Base-by-base conservation (phyloP, 139 green algal genomes). In the Chlamydomonas sphaeroides region DNA sequence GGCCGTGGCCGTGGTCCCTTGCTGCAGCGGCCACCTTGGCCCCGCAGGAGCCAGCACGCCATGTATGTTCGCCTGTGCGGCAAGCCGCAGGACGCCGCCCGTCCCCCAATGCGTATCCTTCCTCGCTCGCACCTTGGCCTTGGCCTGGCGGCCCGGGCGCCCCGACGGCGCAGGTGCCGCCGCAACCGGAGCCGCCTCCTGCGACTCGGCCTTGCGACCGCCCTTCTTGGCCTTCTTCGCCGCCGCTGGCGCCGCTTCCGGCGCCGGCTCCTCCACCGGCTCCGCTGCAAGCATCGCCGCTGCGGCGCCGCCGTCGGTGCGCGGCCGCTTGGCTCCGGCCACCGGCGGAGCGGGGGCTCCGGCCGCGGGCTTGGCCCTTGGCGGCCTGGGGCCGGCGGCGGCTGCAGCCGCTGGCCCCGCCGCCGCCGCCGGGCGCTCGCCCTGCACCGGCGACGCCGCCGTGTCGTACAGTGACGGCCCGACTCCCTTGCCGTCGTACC, bases 91-190 rank as follows among this genome's bases (percentile, higher is more conserved):
- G 5, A 67, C 7, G 61, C 25, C 15, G 14, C 33, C 26, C 3
- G 5, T 17, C 33, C 38, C 62, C 30, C 62, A 41, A 41, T 38
- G 25, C 17, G 21, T 21, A 17, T 25, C 38, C n/a, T 21, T 5
- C 14, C 62, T 32, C 62, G n/a, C 28, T 6, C 68, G 0, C 49
- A 82, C 75, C 75, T 82, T 82, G 30, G 63, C 75, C 26, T 82
- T 82, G n/a, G 75, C 75, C 23, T 65, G 75, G 3, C 75, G 32
- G 26, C 51, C 26, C 3, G 75, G 75, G 1, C 59, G 62, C 5
- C 32, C 62, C 2, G 1, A 0, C 11, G 41, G 33, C 2, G 30
- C 30, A 18, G 56, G 26, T n/a, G 73, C 15, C 17, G 11, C 45
- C 10, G 45, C 45, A 53, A 14, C 11, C 11, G 45, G 11, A 53